Base-by-base conservation (phyloP, 164 flowering plant species). In the Umbilicus rupestris region DNA sequence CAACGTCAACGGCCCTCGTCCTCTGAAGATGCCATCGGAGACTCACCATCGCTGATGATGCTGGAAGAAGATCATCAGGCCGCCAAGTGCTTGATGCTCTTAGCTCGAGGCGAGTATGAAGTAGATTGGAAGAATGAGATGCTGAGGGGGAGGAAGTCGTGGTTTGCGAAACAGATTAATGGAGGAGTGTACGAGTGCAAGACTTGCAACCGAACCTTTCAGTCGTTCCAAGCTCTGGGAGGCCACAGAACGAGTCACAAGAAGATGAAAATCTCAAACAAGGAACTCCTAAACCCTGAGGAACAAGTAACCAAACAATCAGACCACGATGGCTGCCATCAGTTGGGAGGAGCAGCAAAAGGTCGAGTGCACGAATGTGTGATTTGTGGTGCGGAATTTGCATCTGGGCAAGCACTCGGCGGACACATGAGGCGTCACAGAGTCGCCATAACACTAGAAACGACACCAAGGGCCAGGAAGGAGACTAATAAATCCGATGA, bases 151-250 rank as follows among this genome's bases (percentile, higher is more conserved):
- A 47, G 52, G 24, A 47, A 47, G 52, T 7, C 52, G 6, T 47
- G 52, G 52, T 7, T 47, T 26, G 29, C n/a, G 29, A 50, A 50
- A 1, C 20, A 26, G 33, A 24, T 5, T 3, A 55, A 9, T 12
- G 65, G 65, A 19, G 65, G 65, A 63, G 6, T 63, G 29, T 63
- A 63, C 10, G 65, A 63, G 65, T 63, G 65, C 65, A 63, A 63
- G 44, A 63, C 65, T 63, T 63, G 65, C 17, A 37, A 37, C 42
- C 45, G 65, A 9, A 19, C 65, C 2, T 63, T 63, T 63, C 65
- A 11, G 16, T 63, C 65, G 7, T 63, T 63, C 39, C 65, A 63
- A 63, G 65, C 65, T 7, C 45, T 63, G 7, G 65, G 65, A 37
- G 65, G 65, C 12, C 65, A 63, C n/a, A 26, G 65, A 31, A 31